phyloP scores from a whole-genome alignment of 768 basidiomycete genomes.

The Amyloporia xantha region DNA sequence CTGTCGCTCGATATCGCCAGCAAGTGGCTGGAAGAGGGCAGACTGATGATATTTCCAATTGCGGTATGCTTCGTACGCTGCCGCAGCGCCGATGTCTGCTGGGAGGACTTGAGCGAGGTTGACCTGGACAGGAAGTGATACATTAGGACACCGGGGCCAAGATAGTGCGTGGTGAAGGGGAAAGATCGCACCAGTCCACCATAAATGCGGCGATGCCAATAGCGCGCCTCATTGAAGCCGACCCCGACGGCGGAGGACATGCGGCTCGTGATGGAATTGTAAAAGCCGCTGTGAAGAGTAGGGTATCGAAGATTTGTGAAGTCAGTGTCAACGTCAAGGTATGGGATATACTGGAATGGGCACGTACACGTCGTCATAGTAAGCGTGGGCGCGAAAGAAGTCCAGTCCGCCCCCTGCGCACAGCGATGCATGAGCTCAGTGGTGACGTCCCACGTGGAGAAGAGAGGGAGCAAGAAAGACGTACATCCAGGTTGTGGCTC shows the following conservation, averaged over 20 bases:
- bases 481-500: slow-evolving; percentile 48
- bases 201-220: slow-evolving; percentile 64
- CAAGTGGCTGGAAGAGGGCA: slow-evolving; percentile 45
- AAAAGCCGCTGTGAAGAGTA: slow-evolving; percentile 24
- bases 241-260: slow-evolving; percentile 33
- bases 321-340: background rate
- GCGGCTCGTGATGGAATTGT: slow-evolving; percentile 30
- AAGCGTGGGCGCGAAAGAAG: slow-evolving; percentile 57
- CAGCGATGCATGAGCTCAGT: background rate
- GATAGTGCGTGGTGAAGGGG: background rate
- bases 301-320: background rate
- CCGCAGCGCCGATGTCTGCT: slow-evolving; percentile 70
- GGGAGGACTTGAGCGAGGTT: slow-evolving; percentile 49
- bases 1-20: slow-evolving; percentile 52
- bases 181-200: slow-evolving; percentile 41
- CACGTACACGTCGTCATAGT: slow-evolving; percentile 49
- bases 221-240: slow-evolving; percentile 51
- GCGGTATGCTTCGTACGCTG: slow-evolving; percentile 74
- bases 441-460: background rate
- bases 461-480: slow-evolving; percentile 16
- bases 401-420: slow-evolving; percentile 53
- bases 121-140: slow-evolving; percentile 29
- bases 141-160: background rate
- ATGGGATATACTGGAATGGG: background rate
- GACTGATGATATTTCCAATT: slow-evolving; percentile 53